Evolutionary conservation across 176 grass and related monocot species (phyloP).

Genomic region (Pharus latifolius): DNA sequence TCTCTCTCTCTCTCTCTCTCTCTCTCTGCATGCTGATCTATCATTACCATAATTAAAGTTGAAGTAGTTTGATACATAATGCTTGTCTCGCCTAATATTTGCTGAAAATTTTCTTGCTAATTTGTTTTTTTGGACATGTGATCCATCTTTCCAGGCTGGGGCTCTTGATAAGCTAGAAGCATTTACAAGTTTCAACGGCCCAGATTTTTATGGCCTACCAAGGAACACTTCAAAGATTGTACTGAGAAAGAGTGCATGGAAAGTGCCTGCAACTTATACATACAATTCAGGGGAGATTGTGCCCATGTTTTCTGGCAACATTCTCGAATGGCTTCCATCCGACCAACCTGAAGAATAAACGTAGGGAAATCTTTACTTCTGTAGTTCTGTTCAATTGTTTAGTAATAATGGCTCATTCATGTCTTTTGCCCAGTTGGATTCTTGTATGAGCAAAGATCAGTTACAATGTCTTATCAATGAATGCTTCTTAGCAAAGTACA

Average conservation of each 20-base stretch:
- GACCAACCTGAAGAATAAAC: constrained; percentile 11
- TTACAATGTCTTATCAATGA: not conserved
- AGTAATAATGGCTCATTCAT: no score
- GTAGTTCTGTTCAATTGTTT: not conserved
- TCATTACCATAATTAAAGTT: not conserved
- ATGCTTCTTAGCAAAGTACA: not conserved
- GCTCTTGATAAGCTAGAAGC: constrained; percentile 81
- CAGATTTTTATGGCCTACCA: constrained; percentile 92
- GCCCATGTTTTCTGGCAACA: constrained; percentile 65
- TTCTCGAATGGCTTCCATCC: constrained; percentile 56
- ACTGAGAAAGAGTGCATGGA: constrained; percentile 64
- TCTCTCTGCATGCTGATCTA: not conserved
- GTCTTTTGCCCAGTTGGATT: no score
- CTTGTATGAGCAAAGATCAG: not conserved
- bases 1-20: not conserved
- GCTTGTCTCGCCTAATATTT: not conserved
- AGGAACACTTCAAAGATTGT: constrained; percentile 63
- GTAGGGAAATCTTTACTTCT: not conserved
- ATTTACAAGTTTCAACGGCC: constrained; percentile 93
- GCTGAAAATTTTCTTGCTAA: not conserved
- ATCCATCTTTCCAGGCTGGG: constrained; percentile 47
- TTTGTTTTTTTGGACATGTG: not conserved
- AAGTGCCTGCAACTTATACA: constrained; percentile 55
- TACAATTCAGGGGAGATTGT: constrained; percentile 60
- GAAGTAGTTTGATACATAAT: constrained; percentile 8